phyloP scores from a whole-genome alignment of 1,139 yeast genomes.

The Suhomyces coccinellae region DNA sequence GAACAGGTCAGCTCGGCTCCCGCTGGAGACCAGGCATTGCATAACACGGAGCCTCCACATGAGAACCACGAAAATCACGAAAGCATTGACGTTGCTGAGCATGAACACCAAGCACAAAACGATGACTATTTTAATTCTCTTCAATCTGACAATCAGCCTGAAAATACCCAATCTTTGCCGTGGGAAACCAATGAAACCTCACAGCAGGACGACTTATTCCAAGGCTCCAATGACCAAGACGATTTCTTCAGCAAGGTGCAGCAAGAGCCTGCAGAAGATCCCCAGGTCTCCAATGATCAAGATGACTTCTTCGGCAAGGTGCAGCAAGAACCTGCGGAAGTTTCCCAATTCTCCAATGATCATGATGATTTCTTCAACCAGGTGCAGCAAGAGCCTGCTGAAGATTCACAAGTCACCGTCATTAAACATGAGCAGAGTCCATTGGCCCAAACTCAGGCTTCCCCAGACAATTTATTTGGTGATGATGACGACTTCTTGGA shows the following conservation, averaged over 20 bases:
- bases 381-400: background rate
- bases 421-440: background rate
- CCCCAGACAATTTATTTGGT: slow-evolving; percentile 18
- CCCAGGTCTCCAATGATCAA: background rate
- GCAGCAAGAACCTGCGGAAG: background rate
- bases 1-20: background rate
- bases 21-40: background rate
- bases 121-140: background rate
- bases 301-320: background rate
- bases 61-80: background rate
- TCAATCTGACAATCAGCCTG: background rate
- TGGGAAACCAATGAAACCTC: background rate
- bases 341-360: background rate
- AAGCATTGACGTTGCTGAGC: background rate
- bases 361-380: background rate
- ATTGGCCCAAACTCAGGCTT: background rate
- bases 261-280: background rate
- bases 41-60: background rate
- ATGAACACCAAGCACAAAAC: background rate
- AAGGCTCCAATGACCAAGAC: background rate
- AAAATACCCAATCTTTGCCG: background rate
- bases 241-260: background rate
- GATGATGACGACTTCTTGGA: slow-evolving; percentile 20
- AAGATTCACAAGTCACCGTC: background rate
- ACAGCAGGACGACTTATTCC: background rate